Conservation (phyloP, 2,329 filamentous ascomycete species). For the Diaporthe australafricana region DNA sequence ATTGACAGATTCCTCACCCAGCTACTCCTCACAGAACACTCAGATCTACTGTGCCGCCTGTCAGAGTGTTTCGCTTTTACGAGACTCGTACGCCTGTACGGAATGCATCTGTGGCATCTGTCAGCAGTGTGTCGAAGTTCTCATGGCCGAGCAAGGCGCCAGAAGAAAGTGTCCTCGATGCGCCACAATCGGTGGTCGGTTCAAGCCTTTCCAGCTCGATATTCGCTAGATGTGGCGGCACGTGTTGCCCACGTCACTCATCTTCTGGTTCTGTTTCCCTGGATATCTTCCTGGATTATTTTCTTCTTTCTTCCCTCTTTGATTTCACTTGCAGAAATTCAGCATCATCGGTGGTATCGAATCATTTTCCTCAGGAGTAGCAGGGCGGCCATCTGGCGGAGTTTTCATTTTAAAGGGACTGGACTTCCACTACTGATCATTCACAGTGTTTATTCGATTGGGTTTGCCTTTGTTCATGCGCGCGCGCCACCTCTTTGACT, state of each 20-base stretch:
- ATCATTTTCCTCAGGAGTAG: conserved; percentile 24
- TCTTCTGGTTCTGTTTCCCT: conserved; percentile 5
- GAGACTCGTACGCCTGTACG: conserved; percentile 91
- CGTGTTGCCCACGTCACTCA: conserved; percentile 16
- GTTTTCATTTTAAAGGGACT: conserved; percentile 19
- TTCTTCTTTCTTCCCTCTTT: conserved; percentile 36
- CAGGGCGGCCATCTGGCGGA: conserved; percentile 33
- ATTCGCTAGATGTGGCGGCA: conserved; percentile 68
- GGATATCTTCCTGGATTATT: conserved; percentile 14
- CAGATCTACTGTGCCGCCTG: conserved; percentile 96
- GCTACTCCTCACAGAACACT: conserved; percentile 78
- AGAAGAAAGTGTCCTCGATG: conserved; percentile 83
- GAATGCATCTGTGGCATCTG: conserved; percentile 97
- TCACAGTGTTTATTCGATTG: conserved; percentile 32
- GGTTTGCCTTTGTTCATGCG: conserved; percentile 9
- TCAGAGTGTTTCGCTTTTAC: conserved; percentile 79
- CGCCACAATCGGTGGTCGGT: conserved; percentile 81
- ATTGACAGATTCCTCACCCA: conserved; percentile 77
- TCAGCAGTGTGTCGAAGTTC: conserved; percentile 84
- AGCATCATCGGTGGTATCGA: conserved; percentile 34
- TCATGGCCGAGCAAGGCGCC: conserved; percentile 81
- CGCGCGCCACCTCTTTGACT: conserved; percentile 12
- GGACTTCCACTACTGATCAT: conserved; percentile 34
- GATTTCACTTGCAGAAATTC: conserved; percentile 36
- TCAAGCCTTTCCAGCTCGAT: conserved; percentile 88